These are phyloP conservation scores for Cetradonia linearis DNA, from an alignment of 495 filamentous ascomycete species.

Conservation along the genomic window DNA sequence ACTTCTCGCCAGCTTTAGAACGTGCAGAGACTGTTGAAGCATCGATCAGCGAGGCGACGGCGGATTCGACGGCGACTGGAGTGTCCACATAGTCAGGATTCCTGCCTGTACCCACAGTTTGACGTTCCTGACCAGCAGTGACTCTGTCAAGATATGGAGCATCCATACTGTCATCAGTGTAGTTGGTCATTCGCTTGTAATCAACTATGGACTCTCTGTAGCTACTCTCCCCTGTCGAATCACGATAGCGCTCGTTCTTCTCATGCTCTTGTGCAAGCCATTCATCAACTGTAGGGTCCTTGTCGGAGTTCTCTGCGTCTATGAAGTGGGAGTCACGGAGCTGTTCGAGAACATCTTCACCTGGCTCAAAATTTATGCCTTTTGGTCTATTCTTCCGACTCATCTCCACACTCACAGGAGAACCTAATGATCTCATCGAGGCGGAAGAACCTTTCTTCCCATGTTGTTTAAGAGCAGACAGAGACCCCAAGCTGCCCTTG, in stretches of 20 bases:
- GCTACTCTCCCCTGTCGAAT: conserved; percentile 37
- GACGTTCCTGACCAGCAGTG: conserved; percentile 57
- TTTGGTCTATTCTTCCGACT: conserved; percentile 44
- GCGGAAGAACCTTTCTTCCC: conserved; percentile 33
- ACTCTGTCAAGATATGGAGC: conserved; percentile 47
- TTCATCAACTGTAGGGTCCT: conserved; percentile 31
- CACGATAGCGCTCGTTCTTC: conserved; percentile 42
- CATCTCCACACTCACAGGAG: conserved; percentile 45
- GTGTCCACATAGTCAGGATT: conserved; percentile 67
- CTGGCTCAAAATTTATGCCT: conserved; percentile 41
- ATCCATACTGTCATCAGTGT: conserved; percentile 60
- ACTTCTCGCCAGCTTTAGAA: conserved; percentile 29
- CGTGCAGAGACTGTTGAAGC: conserved; percentile 56
- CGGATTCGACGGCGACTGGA: conserved; percentile 67
- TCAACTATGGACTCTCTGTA: conserved; percentile 36
- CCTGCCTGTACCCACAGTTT: conserved; percentile 44
- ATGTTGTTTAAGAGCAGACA: conserved; percentile 32
- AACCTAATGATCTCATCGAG: conserved; percentile 43
- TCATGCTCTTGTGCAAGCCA: conserved; percentile 46
- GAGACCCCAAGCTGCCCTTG: conserved; percentile 38
- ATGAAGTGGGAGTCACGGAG: conserved; percentile 31
- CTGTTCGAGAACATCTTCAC: conserved; percentile 36
- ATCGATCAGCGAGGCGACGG: conserved; percentile 76
- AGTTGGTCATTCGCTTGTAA: conserved; percentile 46
- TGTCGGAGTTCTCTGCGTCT: conserved; percentile 24